phyloP scores from a whole-genome alignment of 108 stramenopile species.

The Nitzschia sp. region DNA sequence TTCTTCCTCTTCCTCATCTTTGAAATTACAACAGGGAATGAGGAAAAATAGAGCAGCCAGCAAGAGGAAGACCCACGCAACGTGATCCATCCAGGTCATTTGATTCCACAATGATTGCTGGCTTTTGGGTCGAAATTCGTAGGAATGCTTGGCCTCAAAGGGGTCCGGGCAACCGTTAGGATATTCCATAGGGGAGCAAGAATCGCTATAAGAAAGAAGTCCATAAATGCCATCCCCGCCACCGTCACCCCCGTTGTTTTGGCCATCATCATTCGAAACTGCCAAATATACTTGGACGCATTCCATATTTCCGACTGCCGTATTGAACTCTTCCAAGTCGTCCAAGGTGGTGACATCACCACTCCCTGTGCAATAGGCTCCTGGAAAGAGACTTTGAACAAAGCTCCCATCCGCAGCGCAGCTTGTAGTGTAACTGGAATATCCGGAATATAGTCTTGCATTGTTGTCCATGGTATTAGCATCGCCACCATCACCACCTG shows the following conservation, averaged over 20 bases:
- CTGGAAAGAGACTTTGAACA: conserved; percentile 16
- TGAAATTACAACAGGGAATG: background rate
- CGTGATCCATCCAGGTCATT: conserved; percentile 17
- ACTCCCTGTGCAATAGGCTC: conserved; percentile 19
- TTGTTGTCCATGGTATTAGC: background rate
- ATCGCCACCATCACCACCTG: conserved; percentile 12
- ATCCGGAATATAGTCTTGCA: conserved; percentile 8
- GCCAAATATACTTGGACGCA: conserved; percentile 14
- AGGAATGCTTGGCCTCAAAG: conserved; percentile 8
- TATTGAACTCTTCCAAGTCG: conserved; percentile 14
- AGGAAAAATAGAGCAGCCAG: conserved; percentile 13
- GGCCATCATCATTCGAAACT: background rate
- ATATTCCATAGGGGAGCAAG: conserved; percentile 24
- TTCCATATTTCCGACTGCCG: background rate
- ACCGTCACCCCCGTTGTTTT: conserved; percentile 16
- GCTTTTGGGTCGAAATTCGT: conserved; percentile 8
- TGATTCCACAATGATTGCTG: conserved; percentile 9
- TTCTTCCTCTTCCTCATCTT: conserved; percentile 11
- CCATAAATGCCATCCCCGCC: background rate
- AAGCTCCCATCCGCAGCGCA: conserved; percentile 27
- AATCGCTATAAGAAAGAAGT: conserved; percentile 8
- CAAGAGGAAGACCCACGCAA: conserved; percentile 5
- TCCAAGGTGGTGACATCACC: background rate
- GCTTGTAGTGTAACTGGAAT: conserved; percentile 21
- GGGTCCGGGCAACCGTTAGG: conserved; percentile 25